Base-by-base conservation (phyloP, 805 yeast species). In the Torulaspora quercuum region DNA sequence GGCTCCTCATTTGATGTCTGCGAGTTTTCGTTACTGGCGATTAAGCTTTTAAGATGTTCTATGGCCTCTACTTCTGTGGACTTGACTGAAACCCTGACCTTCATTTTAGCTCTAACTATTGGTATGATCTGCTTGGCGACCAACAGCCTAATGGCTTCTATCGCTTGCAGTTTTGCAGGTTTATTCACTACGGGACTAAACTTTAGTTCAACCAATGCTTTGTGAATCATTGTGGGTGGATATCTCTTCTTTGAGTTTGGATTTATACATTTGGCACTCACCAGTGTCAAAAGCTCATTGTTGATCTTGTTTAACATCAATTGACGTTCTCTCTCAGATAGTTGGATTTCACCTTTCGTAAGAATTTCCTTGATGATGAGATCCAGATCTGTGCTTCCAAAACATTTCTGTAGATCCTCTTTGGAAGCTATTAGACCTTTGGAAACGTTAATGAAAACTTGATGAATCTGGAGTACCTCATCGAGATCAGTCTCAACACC, bases 381-480 rank as follows among this genome's bases (percentile, higher is more conserved):
- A 53, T 88, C 85, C 8, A 75, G 71, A 50, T 89, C 82, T 0
- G 88, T 77, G 0, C 87, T 74, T 1, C 83, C 88, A 57, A 92
- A 90, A 1, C 81, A 70, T 37, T 76, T 72, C 45, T 72, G 65
- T 14, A 92, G 66, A 41, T 90, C 97, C 7, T 86, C 95, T 48
- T 83, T 76, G 11, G 89, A 79, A 3, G 97, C 97, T 1, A 85
- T 89, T 45, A 79, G 87, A 2, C 98, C 98, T 55, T 92, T 92
- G 10, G 95, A 86, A 0, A 89, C 97, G 55, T 92, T 92, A 22
- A 78, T 59, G 53, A 92, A 92, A 1, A 92, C 95, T 59, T 84
- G 95, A n/a, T 88, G 95, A 35, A 92, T 87, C 59, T 92, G 98
- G 23, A 92, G 68, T 2, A 92, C 98, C 57, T 92, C 98, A 64